Percentiles rank a stretch among this genome's conserved stretches.
phyloP scores from a whole-genome alignment of 257 asterid genomes.

The Anisodus tanguticus region DNA sequence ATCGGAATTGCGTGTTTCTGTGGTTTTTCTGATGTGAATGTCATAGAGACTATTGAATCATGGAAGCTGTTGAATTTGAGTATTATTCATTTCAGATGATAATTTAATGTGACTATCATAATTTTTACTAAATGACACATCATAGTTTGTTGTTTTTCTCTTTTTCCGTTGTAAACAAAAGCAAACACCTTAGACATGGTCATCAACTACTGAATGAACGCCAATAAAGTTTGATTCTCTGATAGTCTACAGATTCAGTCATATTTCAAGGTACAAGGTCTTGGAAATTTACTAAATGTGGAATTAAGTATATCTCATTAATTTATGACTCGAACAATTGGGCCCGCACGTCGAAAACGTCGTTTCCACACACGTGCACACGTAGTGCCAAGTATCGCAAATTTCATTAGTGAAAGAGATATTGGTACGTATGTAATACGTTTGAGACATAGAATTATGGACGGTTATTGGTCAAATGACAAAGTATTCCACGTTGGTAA shows the following conservation, averaged over 20 bases:
- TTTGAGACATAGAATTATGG: too few species aligned
- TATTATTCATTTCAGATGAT: background rate
- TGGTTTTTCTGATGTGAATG: background rate
- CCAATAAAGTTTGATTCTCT: conserved; percentile 8
- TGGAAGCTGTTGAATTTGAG: background rate
- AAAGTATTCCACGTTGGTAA: too few species aligned
- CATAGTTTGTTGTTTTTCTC: background rate
- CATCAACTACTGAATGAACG: background rate
- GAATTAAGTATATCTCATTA: too few species aligned
- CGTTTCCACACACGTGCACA: too few species aligned
- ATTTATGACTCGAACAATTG: too few species aligned
- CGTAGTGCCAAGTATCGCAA: too few species aligned
- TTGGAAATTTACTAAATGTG: too few species aligned
- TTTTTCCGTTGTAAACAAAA: background rate
- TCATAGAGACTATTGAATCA: background rate
- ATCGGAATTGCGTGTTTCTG: background rate
- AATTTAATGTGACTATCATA: background rate
- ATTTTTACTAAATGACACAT: background rate
- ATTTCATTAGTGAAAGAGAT: too few species aligned
- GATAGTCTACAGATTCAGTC: background rate
- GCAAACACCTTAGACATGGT: background rate
- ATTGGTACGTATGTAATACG: too few species aligned
- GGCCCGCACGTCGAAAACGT: too few species aligned
- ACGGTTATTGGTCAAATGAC: too few species aligned
- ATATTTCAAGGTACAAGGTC: background rate